Conservation (phyloP, 2,329 filamentous ascomycete genomes). For the Botrytis porri region DNA sequence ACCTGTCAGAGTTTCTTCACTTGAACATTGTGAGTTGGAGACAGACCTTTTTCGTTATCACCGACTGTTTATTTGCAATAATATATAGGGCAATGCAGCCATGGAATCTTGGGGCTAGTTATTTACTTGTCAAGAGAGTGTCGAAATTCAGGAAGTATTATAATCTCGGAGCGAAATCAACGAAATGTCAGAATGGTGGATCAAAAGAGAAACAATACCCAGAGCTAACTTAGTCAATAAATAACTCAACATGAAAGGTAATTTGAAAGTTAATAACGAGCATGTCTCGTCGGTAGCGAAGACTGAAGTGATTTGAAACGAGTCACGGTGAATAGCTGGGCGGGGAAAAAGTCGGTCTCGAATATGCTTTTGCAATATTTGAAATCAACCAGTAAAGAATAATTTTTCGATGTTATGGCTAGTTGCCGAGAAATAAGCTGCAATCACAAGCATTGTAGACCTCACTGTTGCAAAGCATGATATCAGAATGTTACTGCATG, state of each 20-base stretch:
- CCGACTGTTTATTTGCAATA: not conserved
- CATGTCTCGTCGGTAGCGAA: not conserved
- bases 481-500: not conserved
- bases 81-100: not conserved
- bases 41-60: not conserved
- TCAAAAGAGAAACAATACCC: not conserved
- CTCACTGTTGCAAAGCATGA: not conserved
- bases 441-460: not conserved
- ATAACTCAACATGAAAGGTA: not conserved
- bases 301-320: not conserved
- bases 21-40: not conserved
- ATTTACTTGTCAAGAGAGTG: not conserved
- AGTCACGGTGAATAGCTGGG: not conserved
- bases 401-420: not conserved
- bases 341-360: not conserved
- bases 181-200: not conserved
- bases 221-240: not conserved
- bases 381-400: not conserved
- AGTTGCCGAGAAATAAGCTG: not conserved
- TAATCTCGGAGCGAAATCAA: too few relatives aligned
- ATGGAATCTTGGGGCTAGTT: not conserved
- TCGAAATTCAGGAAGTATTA: not conserved
- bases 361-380: not conserved
- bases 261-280: not conserved
- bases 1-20: not conserved